Conservation (phyloP, 2,329 filamentous ascomycete species). For the Fusarium sublunatum region DNA sequence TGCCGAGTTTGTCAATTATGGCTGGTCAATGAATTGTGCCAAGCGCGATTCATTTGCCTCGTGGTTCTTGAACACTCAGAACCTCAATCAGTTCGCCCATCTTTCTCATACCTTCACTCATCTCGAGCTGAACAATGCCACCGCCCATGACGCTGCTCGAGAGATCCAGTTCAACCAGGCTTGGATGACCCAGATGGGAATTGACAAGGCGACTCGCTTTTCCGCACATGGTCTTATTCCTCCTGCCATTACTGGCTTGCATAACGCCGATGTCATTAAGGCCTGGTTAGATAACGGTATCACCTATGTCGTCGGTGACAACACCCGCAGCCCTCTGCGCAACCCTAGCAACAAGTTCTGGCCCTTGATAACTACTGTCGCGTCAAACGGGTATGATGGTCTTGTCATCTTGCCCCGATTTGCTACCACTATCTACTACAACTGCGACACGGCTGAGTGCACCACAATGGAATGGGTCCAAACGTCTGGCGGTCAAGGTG, state of each 20-base stretch:
- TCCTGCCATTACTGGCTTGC: slow-evolving; percentile 34
- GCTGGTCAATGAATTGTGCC: slow-evolving; percentile 31
- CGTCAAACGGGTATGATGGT: slow-evolving; percentile 27
- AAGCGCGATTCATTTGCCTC: slow-evolving; percentile 26
- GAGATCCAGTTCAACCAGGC: slow-evolving; percentile 34
- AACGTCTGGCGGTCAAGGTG: slow-evolving; percentile 24
- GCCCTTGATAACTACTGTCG: slow-evolving; percentile 31
- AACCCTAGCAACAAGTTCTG: slow-evolving; percentile 22
- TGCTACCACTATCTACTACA: slow-evolving; percentile 37
- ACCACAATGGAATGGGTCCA: slow-evolving; percentile 33
- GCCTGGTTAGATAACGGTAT: slow-evolving; percentile 33
- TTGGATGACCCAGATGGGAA: slow-evolving; percentile 29
- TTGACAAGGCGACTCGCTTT: slow-evolving; percentile 23
- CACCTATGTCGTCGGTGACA: slow-evolving; percentile 27
- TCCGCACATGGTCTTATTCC: slow-evolving; percentile 28
- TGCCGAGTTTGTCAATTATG: slow-evolving; percentile 8
- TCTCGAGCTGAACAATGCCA: slow-evolving; percentile 34
- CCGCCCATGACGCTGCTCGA: slow-evolving; percentile 26
- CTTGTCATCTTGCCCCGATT: slow-evolving; percentile 27
- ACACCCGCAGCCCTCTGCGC: slow-evolving; percentile 18
- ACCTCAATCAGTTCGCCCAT: slow-evolving; percentile 33
- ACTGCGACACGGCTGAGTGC: slow-evolving; percentile 30
- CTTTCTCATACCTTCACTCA: slow-evolving; percentile 34
- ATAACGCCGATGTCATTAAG: slow-evolving; percentile 32
- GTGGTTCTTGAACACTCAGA: slow-evolving; percentile 27